Conservation (phyloP, 163 green algal genomes). For the Volvox carteri region DNA sequence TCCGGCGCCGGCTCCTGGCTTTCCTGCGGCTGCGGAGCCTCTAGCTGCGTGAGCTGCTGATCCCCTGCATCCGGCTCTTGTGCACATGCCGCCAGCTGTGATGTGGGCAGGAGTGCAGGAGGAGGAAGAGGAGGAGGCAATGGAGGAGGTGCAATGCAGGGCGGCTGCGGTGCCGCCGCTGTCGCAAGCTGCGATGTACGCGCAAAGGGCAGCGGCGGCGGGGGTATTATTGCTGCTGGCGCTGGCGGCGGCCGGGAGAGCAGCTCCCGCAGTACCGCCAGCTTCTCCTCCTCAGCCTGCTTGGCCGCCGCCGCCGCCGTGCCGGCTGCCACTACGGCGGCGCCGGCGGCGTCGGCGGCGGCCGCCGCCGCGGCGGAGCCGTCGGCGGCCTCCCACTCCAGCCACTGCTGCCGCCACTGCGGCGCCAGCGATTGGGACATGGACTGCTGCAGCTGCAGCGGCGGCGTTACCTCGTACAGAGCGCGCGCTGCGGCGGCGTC, state of each 20-base stretch:
- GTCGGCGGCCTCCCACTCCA: conserved; percentile 67
- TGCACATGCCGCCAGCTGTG: too few relatives aligned
- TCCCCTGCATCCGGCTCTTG: not conserved
- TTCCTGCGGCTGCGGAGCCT: too few relatives aligned
- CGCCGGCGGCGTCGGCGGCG: not conserved
- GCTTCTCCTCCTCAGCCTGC: conserved; percentile 48
- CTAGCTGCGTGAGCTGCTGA: not conserved
- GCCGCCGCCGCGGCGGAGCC: conserved; percentile 7
- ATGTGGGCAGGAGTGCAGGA: too few relatives aligned
- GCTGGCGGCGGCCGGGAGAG: conserved; percentile 20
- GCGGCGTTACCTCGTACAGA: conserved; percentile 76
- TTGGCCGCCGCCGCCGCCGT: conserved; percentile 29
- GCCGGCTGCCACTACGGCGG: conserved; percentile 41
- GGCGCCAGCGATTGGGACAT: conserved; percentile 55
- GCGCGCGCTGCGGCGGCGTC: conserved; percentile 85
- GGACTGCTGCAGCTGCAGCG: conserved; percentile 66
- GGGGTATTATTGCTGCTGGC: not conserved
- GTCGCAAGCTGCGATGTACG: not conserved
- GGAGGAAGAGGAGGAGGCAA: not conserved
- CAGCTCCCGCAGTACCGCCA: conserved; percentile 50
- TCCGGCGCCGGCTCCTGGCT: too few relatives aligned
- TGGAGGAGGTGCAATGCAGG: too few relatives aligned
- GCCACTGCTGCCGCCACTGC: conserved; percentile 70
- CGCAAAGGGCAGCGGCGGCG: not conserved
- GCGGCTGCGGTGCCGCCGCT: not conserved